Base-by-base conservation (phyloP, 805 yeast genomes). In the Pichia manshurica region DNA sequence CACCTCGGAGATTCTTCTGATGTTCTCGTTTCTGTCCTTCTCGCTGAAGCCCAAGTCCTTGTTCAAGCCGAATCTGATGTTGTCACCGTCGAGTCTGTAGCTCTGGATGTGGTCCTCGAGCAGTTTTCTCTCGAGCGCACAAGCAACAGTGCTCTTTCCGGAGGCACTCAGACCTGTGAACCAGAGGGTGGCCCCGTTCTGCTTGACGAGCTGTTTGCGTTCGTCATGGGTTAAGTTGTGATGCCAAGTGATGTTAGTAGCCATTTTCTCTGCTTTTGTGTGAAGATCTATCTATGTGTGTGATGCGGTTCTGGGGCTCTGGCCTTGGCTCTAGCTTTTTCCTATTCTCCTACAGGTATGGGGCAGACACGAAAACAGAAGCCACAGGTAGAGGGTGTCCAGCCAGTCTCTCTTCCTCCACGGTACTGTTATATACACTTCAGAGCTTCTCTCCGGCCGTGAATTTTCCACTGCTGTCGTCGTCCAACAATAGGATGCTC, bases 231-330 rank as follows among this genome's bases (percentile, higher is more conserved):
- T 82, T 58, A 91, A 72, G 62, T 93, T 91, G 57, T 79, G 81
- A 71, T 91, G 97, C 97, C 98, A 91, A 55, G 97, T 89, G 66
- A 91, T 88, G 64, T 91, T 91, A 37, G 96, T 83, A 55, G 96
- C 93, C 97, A 91, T 91, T 56, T 49, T 57, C 19, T 7, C 12
- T 15, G n/a, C 21, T 25, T 15, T 1, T 13, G 23, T 8, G 12
- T 6, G 33, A n/a, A n/a, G 13, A n/a, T 23, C 25, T 13, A 31
- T 13, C 5, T 19, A 20, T 20, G 41, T n/a, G n/a, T n/a, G n/a
- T n/a, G n/a, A n/a, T n/a, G n/a, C n/a, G n/a, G n/a, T n/a, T n/a
- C n/a, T n/a, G n/a, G n/a, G n/a, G n/a, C n/a, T n/a, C n/a, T n/a
- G n/a, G n/a, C n/a, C n/a, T n/a, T n/a, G n/a, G n/a, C n/a, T n/a